These are phyloP conservation scores for Falciphora oryzae DNA, from an alignment of 2,329 filamentous ascomycete species.

Conservation along the genomic window DNA sequence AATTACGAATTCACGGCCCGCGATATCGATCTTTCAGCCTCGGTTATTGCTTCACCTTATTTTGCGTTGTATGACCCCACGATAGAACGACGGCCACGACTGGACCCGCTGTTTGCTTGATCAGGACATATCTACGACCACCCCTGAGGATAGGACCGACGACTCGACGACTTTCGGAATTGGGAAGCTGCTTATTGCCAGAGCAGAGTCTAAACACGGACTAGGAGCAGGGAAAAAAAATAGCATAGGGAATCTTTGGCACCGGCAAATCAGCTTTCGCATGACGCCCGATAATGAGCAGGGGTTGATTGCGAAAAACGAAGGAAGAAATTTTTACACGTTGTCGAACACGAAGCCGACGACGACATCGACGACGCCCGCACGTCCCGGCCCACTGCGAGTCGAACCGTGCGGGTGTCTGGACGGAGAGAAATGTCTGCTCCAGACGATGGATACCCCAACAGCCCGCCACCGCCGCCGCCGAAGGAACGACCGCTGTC, in stretches of 20 bases:
- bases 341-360: background rate
- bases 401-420: constrained; percentile 18
- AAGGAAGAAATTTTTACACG: background rate
- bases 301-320: background rate
- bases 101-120: background rate
- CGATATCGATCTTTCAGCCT: constrained; percentile 12
- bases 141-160: background rate
- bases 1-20: constrained; percentile 7
- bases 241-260: background rate
- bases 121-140: background rate
- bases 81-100: background rate
- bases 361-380: background rate
- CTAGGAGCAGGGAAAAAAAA: background rate
- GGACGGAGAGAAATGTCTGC: constrained; percentile 23
- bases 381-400: constrained; percentile 16
- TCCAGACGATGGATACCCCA: constrained; percentile 13
- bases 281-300: background rate
- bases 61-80: background rate
- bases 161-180: background rate
- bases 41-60: background rate
- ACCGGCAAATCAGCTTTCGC: background rate
- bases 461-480: constrained; percentile 26
- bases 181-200: background rate
- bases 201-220: background rate
- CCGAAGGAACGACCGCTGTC: constrained; percentile 35